Base-by-base conservation (phyloP, 2,329 filamentous ascomycete genomes). In the Escovopsis sp. region DNA sequence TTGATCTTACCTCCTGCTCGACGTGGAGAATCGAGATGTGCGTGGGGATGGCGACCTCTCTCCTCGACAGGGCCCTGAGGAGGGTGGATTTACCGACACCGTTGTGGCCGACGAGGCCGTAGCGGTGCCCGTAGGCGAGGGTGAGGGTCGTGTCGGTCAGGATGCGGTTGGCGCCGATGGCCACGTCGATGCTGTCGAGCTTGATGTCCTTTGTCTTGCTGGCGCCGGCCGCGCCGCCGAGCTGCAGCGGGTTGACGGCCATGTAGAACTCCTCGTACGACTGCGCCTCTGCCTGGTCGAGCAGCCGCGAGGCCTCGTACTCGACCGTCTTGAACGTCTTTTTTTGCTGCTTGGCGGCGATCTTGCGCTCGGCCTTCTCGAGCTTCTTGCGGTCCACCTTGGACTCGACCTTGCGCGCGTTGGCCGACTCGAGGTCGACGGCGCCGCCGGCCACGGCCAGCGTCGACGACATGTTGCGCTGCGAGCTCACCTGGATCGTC, bases 211-310 rank as follows among this genome's bases (percentile, higher is more conserved):
- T 98, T 63, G 88, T 94, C 79, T 96, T 98, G 51, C 77, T 75
- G 46, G 82, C 67, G 30, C 80, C 73, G 44, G 75, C 39, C 11
- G 45, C 62, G 50, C 72, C 67, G 43, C 87, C 89, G 47, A 96
- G 57, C 59, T 96, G 89, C 48, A 98, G 74, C 47, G 91, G 91
- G 63, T 98, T 98, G 69, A 98, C 91, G 42, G 86, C 82, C 91
- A 98, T 96, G 75, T 94, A 98, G 67, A 98, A 96, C 61, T 98
- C 91, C 65, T 98, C 91, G 60, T 98, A 98, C 35, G 86, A 93
- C 70, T 94, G 82, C 11, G 88, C 70, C 54, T 81, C 76, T 4
- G 85, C 73, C 62, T 85, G 77, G 58, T 93, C 82, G 51, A 98
- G 77, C 51, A 98, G 70, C 51, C 80, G 80, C 11, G 91, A 96